These are phyloP conservation scores for Geosmithia flava DNA, from an alignment of 2,329 filamentous ascomycete genomes.

Conservation along the genomic window DNA sequence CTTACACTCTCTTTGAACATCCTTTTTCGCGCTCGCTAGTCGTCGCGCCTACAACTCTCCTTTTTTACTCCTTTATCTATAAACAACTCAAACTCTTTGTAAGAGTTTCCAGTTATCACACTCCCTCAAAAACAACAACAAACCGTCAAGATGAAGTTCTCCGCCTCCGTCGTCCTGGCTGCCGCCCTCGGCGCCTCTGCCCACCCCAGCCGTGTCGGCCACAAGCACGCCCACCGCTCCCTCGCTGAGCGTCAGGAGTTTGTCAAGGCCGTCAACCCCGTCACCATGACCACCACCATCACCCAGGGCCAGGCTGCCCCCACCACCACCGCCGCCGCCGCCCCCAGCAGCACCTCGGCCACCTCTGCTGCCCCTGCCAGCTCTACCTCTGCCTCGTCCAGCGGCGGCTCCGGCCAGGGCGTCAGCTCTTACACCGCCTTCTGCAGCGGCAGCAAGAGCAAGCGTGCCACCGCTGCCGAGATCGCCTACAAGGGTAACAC, in stretches of 20 bases:
- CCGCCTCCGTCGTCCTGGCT: slow-evolving; percentile 19
- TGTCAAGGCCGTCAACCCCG: slow-evolving; percentile 14
- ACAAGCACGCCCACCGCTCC: slow-evolving; percentile 20
- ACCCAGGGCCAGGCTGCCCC: slow-evolving; percentile 4
- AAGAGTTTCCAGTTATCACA: background rate
- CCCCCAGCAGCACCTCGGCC: slow-evolving; percentile 2
- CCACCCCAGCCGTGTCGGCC: slow-evolving; percentile 24
- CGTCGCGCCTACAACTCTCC: slow-evolving; percentile 1
- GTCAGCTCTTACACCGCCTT: slow-evolving; percentile 14
- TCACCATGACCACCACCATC: slow-evolving; percentile 5
- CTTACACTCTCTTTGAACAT: background rate
- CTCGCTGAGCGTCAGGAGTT: slow-evolving; percentile 15
- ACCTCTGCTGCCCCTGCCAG: slow-evolving; percentile 2
- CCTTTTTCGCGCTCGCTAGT: background rate
- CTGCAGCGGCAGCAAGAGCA: slow-evolving; percentile 21
- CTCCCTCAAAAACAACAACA: background rate
- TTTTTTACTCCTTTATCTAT: background rate
- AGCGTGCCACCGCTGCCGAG: slow-evolving; percentile 33
- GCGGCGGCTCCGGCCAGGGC: slow-evolving; percentile 5
- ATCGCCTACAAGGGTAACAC: slow-evolving; percentile 36
- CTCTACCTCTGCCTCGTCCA: slow-evolving; percentile 2
- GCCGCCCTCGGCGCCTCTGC: slow-evolving; percentile 27
- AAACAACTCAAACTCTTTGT: background rate
- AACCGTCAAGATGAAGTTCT: slow-evolving; percentile 26
- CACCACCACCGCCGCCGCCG: slow-evolving; percentile 5